Evolutionary conservation across 1,139 yeast genomes (phyloP).

Genomic region (Kluyveromyces sp.): DNA sequence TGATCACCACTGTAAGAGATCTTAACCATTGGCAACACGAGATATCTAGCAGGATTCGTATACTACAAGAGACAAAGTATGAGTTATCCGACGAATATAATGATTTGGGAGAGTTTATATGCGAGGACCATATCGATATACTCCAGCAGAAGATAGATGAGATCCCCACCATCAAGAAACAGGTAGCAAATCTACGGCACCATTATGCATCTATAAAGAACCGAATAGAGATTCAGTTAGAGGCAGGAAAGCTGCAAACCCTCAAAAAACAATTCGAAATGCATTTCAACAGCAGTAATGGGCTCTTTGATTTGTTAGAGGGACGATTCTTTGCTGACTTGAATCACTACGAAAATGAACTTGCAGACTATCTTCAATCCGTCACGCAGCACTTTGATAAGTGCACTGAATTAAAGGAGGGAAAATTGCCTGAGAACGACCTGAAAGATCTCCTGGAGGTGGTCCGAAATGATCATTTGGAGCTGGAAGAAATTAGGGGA

Average conservation of each 20-base stretch:
- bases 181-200: constrained; percentile 23
- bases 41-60: constrained; percentile 30
- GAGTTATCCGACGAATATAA: constrained; percentile 21
- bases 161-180: constrained; percentile 28
- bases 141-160: constrained; percentile 30
- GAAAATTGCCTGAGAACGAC: constrained; percentile 21
- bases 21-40: constrained; percentile 30
- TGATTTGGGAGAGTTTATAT: constrained; percentile 41
- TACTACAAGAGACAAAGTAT: constrained; percentile 30
- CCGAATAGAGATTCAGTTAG: constrained; percentile 21
- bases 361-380: constrained; percentile 63
- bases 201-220: constrained; percentile 26
- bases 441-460: constrained; percentile 36
- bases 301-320: constrained; percentile 17
- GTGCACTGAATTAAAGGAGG: constrained; percentile 39
- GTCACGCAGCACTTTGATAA: constrained; percentile 80
- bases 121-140: constrained; percentile 35
- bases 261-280: constrained; percentile 17
- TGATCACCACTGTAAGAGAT: constrained; percentile 22
- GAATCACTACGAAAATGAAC: constrained; percentile 54
- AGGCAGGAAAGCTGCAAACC: constrained; percentile 18
- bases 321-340: constrained; percentile 32
- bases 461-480: constrained; percentile 34
- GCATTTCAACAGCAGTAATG: constrained; percentile 16
- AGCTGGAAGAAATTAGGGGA: constrained; percentile 34